Conservation (phyloP, 352 stramenopile species). For the Plasmopara muralis region DNA sequence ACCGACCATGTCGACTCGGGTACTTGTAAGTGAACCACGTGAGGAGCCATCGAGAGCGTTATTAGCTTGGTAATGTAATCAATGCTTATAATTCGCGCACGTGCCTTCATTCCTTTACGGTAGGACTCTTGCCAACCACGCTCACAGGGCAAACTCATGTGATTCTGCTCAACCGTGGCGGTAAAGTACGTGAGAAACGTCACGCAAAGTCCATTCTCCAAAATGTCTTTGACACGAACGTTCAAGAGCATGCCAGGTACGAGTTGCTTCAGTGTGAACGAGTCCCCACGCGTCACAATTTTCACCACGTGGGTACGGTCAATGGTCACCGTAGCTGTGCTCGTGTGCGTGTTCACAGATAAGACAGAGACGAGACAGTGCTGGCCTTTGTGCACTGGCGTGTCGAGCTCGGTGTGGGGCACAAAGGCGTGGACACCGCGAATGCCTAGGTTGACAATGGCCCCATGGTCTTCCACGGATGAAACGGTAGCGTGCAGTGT, state of each 20-base stretch:
- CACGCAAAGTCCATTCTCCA: constrained; percentile 78
- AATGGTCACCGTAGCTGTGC: constrained; percentile 59
- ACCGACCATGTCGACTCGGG: constrained; percentile 46
- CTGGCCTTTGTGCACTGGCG: constrained; percentile 45
- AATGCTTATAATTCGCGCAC: constrained; percentile 80
- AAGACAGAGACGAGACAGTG: constrained; percentile 62
- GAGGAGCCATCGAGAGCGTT: constrained; percentile 79
- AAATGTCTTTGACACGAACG: constrained; percentile 86
- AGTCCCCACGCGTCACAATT: constrained; percentile 70
- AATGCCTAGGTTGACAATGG: constrained; percentile 88
- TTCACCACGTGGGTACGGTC: constrained; percentile 65
- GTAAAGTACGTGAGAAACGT: constrained; percentile 88
- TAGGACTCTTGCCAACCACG: constrained; percentile 70
- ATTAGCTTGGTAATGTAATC: constrained; percentile 69
- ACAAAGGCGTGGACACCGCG: constrained; percentile 72
- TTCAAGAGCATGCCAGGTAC: constrained; percentile 90
- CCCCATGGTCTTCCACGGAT: constrained; percentile 92
- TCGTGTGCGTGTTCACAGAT: constrained; percentile 73
- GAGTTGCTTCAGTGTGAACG: constrained; percentile 85
- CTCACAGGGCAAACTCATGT: constrained; percentile 81
- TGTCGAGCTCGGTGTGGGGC: constrained; percentile 58
- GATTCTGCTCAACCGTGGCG: constrained; percentile 83
- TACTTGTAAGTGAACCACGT: constrained; percentile 77
- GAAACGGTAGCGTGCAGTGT: constrained; percentile 81
- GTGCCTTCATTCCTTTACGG: constrained; percentile 77